Conservation (phyloP, 2,329 filamentous ascomycete genomes). For the Ceratocystis ficicola region DNA sequence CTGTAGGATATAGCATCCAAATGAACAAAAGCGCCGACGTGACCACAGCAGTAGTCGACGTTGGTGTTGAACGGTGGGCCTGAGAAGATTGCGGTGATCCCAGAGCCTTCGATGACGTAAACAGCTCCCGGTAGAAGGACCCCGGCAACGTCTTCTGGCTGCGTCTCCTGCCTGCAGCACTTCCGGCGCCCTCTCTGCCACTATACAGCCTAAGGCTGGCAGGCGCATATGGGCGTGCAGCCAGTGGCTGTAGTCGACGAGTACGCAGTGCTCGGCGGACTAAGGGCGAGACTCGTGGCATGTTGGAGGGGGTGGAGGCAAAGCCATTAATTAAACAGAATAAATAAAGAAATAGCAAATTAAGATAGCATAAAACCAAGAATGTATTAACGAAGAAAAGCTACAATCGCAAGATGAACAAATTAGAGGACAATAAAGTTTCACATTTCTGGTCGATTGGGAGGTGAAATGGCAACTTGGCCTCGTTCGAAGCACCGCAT, state of each 20-base stretch:
- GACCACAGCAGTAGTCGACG: conserved; percentile 12
- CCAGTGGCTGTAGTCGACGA: neutral
- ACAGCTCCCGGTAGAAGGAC: conserved; percentile 19
- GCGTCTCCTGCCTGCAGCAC: neutral
- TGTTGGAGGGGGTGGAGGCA: neutral
- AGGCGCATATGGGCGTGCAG: neutral
- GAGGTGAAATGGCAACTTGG: conserved; percentile 1
- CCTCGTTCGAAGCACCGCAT: neutral
- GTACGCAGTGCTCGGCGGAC: conserved; percentile 15
- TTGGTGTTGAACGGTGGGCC: conserved; percentile 2
- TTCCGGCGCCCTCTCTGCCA: neutral
- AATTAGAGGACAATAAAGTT: neutral
- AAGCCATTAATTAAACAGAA: neutral
- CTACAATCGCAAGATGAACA: neutral
- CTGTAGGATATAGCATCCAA: conserved; percentile 36
- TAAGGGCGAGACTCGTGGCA: conserved; percentile 17
- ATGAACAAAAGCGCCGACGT: conserved; percentile 29
- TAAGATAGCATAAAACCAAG: neutral
- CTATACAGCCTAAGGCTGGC: neutral
- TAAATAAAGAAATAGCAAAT: neutral
- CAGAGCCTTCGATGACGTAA: conserved; percentile 14
- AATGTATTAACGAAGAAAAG: neutral
- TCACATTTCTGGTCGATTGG: neutral
- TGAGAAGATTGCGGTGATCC: neutral
- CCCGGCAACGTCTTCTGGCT: conserved; percentile 10